phyloP scores from a whole-genome alignment of 2,329 filamentous ascomycete genomes.

The Trichoderma cornu-damae region DNA sequence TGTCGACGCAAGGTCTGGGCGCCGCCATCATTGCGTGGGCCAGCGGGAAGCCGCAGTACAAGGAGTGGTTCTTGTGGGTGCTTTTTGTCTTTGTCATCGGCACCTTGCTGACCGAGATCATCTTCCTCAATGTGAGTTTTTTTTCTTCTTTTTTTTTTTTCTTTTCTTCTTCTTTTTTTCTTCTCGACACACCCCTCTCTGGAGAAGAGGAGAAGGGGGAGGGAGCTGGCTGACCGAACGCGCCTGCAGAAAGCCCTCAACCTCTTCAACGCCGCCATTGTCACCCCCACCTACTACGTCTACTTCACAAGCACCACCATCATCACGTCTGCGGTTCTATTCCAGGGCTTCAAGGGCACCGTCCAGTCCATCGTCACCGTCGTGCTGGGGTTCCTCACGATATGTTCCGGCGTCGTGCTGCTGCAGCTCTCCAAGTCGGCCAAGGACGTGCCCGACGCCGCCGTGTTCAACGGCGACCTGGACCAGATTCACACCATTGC shows the following conservation, averaged over 20 bases:
- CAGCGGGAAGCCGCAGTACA: conserved; percentile 79
- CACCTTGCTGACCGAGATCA: conserved; percentile 90
- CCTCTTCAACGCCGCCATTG: conserved; percentile 90
- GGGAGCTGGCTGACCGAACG: not conserved
- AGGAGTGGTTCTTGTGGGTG: conserved; percentile 95
- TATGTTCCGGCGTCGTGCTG: conserved; percentile 87
- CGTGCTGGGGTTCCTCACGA: conserved; percentile 87
- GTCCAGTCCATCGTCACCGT: conserved; percentile 76
- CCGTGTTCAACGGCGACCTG: conserved; percentile 86
- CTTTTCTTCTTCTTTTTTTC: not conserved
- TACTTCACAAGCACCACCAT: conserved; percentile 97
- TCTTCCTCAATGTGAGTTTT: conserved; percentile 82
- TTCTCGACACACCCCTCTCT: too few species aligned
- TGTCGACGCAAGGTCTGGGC: conserved; percentile 88
- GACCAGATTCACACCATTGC: conserved; percentile 94
- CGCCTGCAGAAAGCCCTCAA: conserved; percentile 88
- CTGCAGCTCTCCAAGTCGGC: conserved; percentile 96
- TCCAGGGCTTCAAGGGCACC: conserved; percentile 89
- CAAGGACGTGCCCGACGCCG: conserved; percentile 91
- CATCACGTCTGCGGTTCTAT: conserved; percentile 85
- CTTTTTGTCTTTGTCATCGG: conserved; percentile 81
- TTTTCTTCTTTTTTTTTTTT: conserved; percentile 23
- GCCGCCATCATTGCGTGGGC: conserved; percentile 86
- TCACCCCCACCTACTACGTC: conserved; percentile 98
- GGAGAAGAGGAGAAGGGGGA: not conserved